A percentile compares a stretch with the other conserved stretches of the same genome.
Conservation (phyloP, 208 protist genomes). For the Leishmania aethiopica region DNA sequence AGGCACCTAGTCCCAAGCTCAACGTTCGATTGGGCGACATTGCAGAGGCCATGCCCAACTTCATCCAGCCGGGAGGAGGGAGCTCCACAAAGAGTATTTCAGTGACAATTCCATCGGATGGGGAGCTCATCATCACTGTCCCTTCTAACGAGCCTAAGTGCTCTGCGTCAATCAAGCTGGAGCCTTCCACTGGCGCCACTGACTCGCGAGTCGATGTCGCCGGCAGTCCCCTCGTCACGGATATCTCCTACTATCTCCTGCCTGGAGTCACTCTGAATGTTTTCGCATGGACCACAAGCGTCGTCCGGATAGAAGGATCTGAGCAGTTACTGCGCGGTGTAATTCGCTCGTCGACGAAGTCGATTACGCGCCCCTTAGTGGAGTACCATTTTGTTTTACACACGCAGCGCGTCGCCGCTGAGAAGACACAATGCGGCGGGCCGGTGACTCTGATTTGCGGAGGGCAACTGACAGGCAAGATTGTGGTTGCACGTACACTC, state of each 20-base stretch:
- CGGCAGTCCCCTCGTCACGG: conserved; percentile 63
- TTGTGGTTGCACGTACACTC: conserved; percentile 52
- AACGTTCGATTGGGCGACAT: not conserved
- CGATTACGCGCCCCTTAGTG: conserved; percentile 65
- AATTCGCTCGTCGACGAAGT: conserved; percentile 45
- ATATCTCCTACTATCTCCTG: conserved; percentile 73
- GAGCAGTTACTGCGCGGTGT: conserved; percentile 62
- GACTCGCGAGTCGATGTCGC: conserved; percentile 74
- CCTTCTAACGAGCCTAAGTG: conserved; percentile 53
- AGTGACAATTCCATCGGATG: conserved; percentile 44
- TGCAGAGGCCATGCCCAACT: conserved; percentile 11
- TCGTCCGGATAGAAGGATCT: conserved; percentile 66
- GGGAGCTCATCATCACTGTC: conserved; percentile 65
- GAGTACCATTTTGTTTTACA: conserved; percentile 86
- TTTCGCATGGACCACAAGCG: conserved; percentile 69
- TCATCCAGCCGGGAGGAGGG: conserved; percentile 1
- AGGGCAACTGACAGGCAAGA: conserved; percentile 46
- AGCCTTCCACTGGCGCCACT: conserved; percentile 32
- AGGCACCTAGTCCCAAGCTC: not conserved
- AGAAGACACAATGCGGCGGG: conserved; percentile 43
- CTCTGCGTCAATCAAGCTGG: conserved; percentile 53
- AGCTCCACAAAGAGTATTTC: conserved; percentile 11
- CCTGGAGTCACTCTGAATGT: conserved; percentile 52
- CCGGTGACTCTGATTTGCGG: conserved; percentile 81
- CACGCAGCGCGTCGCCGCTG: conserved; percentile 42